Evolutionary conservation across 2,329 filamentous ascomycete genomes (phyloP).

Genomic region (Seiridium unicorne): DNA sequence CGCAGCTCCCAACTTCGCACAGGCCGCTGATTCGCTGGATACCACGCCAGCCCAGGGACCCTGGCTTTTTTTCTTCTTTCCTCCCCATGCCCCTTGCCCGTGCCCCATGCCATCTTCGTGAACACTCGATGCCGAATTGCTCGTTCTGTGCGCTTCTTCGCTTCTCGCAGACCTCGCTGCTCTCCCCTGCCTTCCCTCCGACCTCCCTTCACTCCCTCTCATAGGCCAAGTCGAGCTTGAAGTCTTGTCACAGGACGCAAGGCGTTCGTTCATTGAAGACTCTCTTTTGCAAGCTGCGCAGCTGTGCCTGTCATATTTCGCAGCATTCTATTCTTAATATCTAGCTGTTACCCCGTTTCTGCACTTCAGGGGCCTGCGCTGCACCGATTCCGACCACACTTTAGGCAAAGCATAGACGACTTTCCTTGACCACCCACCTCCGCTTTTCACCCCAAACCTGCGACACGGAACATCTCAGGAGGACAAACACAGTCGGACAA

Average conservation of each 20-base stretch:
- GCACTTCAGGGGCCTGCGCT: conserved; percentile 2
- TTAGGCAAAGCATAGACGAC: conserved; percentile 9
- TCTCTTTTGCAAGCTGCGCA: not conserved
- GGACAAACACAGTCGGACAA: conserved; percentile 5
- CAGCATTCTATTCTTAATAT: conserved; percentile 7
- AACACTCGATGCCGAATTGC: conserved; percentile 3
- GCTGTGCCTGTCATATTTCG: not conserved
- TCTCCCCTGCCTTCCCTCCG: not conserved
- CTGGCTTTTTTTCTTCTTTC: not conserved
- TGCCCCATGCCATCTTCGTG: not conserved
- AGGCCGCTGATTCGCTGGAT: not conserved
- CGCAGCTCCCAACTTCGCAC: not conserved
- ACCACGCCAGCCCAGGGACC: not conserved
- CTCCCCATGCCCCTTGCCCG: not conserved
- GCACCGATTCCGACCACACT: conserved; percentile 1
- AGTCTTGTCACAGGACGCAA: conserved; percentile 3
- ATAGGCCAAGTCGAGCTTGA: not conserved
- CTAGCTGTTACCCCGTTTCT: not conserved
- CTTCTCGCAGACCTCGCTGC: not conserved
- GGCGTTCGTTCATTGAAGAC: not conserved
- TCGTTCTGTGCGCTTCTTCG: not conserved
- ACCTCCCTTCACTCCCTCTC: not conserved
- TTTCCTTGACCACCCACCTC: conserved; percentile 4
- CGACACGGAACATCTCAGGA: conserved; percentile 13
- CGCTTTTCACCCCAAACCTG: conserved; percentile 13